Conservation (phyloP, 2,329 filamentous ascomycete species). For the Akanthomyces uredinophilus region DNA sequence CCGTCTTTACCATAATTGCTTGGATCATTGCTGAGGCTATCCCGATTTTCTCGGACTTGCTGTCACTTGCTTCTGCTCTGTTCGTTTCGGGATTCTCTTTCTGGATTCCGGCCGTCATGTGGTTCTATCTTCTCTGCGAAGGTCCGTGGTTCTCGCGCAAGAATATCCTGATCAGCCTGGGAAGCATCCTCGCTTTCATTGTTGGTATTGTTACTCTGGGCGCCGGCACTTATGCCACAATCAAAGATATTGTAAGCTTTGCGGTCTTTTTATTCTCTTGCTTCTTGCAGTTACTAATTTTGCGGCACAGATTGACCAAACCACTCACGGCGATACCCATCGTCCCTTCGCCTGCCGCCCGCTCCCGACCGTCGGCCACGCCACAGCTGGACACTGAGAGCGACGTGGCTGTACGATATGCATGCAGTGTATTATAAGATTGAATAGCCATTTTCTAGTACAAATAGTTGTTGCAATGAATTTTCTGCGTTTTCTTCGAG, state of each 20-base stretch:
- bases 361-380: not conserved
- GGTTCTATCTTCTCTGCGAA: constrained; percentile 30
- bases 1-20: constrained; percentile 52
- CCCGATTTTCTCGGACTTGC: constrained; percentile 62
- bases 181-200: constrained; percentile 24
- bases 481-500: not conserved
- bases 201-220: constrained; percentile 24
- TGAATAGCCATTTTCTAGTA: constrained; percentile 1
- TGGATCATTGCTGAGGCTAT: constrained; percentile 68
- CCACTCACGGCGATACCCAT: constrained; percentile 1
- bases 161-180: constrained; percentile 23
- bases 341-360: constrained; percentile 11
- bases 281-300: not conserved
- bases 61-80: constrained; percentile 44
- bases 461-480: not conserved
- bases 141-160: constrained; percentile 23
- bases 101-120: constrained; percentile 33
- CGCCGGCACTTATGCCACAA: constrained; percentile 26
- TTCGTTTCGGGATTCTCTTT: constrained; percentile 39
- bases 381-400: not conserved
- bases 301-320: constrained; percentile 4
- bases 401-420: not conserved
- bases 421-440: constrained; percentile 6
- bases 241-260: constrained; percentile 26
- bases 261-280: too few species aligned